Percentiles rank a stretch among this genome's conserved stretches.
Evolutionary conservation across 208 protist species (phyloP).

Genomic region (Leishmania major): DNA sequence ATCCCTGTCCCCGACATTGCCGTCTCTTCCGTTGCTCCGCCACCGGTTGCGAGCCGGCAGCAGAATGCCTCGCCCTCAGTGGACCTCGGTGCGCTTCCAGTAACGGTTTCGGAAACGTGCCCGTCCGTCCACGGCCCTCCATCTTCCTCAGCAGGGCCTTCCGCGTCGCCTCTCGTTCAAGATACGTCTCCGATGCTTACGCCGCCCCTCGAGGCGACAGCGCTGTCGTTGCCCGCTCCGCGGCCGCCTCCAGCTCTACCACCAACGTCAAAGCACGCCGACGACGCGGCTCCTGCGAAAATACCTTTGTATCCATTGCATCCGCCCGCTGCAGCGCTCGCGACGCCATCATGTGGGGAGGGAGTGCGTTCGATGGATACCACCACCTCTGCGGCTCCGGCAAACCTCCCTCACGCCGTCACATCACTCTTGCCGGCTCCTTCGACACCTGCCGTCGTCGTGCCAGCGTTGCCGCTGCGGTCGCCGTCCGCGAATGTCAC

Average conservation of each 20-base stretch:
- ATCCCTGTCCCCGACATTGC: neutral
- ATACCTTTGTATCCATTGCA: neutral
- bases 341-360: neutral
- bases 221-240: neutral
- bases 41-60: neutral
- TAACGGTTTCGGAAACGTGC: neutral
- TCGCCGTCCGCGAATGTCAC: neutral
- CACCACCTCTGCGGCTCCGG: neutral
- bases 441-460: neutral
- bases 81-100: neutral
- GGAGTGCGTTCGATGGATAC: neutral
- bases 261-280: too few relatives aligned
- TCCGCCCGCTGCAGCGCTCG: neutral
- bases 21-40: neutral
- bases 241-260: neutral
- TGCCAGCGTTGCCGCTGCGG: neutral
- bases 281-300: too few relatives aligned
- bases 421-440: neutral
- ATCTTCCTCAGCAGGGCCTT: neutral
- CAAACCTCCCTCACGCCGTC: neutral
- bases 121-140: neutral
- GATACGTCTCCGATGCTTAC: neutral
- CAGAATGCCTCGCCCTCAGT: too few relatives aligned
- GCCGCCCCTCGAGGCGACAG: neutral
- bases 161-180: neutral